Conservation (phyloP, 2,329 filamentous ascomycete genomes). For the Lojkania enalia region DNA sequence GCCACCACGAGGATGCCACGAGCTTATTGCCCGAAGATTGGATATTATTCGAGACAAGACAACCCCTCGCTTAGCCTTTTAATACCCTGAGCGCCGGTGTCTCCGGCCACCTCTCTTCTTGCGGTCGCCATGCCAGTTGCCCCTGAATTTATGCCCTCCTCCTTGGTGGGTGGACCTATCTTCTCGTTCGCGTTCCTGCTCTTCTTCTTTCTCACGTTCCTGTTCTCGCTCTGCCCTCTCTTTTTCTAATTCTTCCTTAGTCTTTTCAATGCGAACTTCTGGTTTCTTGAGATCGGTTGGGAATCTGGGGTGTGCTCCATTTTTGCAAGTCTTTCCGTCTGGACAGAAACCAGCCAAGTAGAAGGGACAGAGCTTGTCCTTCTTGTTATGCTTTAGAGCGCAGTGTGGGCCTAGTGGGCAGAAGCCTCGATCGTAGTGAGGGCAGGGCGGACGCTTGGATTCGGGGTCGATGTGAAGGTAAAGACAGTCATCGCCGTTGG, state of each 20-base stretch:
- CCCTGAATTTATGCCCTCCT: slow-evolving; percentile 34
- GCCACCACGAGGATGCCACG: not conserved
- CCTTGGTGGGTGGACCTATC: slow-evolving; percentile 38
- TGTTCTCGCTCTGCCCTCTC: slow-evolving; percentile 57
- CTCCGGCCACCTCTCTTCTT: slow-evolving; percentile 36
- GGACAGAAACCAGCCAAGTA: slow-evolving; percentile 96
- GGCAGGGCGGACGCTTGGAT: slow-evolving; percentile 61
- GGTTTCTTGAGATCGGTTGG: slow-evolving; percentile 67
- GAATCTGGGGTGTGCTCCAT: slow-evolving; percentile 83
- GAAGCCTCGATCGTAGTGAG: slow-evolving; percentile 94
- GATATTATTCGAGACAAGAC: not conserved
- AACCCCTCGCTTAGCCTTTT: not conserved
- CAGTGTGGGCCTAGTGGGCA: slow-evolving; percentile 88
- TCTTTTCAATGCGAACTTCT: slow-evolving; percentile 68
- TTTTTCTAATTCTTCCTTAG: slow-evolving; percentile 67
- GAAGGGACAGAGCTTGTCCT: slow-evolving; percentile 72
- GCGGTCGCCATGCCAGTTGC: slow-evolving; percentile 36
- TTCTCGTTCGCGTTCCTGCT: slow-evolving; percentile 45
- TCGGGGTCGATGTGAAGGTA: slow-evolving; percentile 89
- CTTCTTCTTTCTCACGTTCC: slow-evolving; percentile 48
- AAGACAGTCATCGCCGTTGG: slow-evolving; percentile 93
- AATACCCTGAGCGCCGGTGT: slow-evolving; percentile 24
- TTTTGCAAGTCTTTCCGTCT: slow-evolving; percentile 73
- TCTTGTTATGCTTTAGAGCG: slow-evolving; percentile 84
- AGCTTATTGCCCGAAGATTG: not conserved